phyloP scores from a whole-genome alignment of 306 rosid genomes.

The Cajanus cajan region DNA sequence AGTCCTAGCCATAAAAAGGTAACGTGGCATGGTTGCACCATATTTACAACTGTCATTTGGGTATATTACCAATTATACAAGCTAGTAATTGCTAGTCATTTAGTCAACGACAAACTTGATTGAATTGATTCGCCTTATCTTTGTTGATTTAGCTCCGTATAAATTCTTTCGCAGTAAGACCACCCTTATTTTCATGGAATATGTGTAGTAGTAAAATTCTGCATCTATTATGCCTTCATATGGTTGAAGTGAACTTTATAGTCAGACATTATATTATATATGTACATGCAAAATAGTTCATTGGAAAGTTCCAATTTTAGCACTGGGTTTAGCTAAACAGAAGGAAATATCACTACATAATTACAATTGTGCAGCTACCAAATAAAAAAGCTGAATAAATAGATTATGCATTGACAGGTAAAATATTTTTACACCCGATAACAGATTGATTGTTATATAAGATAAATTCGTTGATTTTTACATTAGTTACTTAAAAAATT shows the following conservation, averaged over 20 bases:
- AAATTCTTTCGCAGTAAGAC: conserved; percentile 13
- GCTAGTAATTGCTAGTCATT: conserved; percentile 8
- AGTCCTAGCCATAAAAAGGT: not conserved
- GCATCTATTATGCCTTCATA: not conserved
- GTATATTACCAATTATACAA: conserved; percentile 4
- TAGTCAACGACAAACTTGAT: conserved; percentile 33
- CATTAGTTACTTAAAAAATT: not conserved
- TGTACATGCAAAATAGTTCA: not conserved
- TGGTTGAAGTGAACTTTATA: not conserved
- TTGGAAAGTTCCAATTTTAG: not conserved
- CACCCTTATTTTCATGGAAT: not conserved
- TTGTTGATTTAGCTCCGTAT: conserved; percentile 14
- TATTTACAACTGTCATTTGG: conserved; percentile 21
- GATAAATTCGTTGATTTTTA: not conserved
- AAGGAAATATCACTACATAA: not conserved
- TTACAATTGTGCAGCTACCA: not conserved
- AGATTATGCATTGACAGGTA: no score
- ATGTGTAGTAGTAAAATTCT: not conserved
- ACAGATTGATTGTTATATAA: not conserved
- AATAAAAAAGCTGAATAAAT: not conserved
- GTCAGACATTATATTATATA: not conserved
- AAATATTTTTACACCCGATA: no score
- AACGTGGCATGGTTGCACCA: conserved; percentile 1
- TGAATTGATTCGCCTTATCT: conserved; percentile 26
- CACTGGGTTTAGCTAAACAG: not conserved